Evolutionary conservation across 192 early-diverging fungal genomes (phyloP), one percentile per base, ranked within the genome.

Genomic region (Endogone sp.): DNA sequence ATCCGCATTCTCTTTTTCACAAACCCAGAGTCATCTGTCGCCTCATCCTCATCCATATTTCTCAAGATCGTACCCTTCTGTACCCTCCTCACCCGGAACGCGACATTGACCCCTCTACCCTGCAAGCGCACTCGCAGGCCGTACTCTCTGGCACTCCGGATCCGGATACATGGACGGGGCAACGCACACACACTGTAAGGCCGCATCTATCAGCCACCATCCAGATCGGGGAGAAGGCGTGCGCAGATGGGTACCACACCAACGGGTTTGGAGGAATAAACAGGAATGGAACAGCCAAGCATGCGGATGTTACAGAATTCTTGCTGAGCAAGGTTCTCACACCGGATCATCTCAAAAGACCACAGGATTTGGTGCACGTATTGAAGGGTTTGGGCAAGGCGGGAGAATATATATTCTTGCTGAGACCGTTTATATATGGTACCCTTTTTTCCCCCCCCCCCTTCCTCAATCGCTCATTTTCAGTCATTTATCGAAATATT

Each of bases 391-490:
- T 73, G 13, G 85, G 88, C 2, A 63, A 81, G 16, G 56, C 85
- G 0, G 92, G 89, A 4, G 96, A 98, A 80, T 83, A 86, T 27
- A 66, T 94, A 68, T 95, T 89, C 78, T 90, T 95, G 56, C 55
- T 96, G 25, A 81, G 95, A 54, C 97, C 97, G 20, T 66, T 98
- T 2, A 72, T 94, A 26, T 97, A 96, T 80, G 91, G 89, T 91
- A 79, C 68, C 26, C 3, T 64, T 29, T 29, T 10, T 56, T 13
- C 23, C 4, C 2, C 54, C 29, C 2, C 10, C 21, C 59, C 24
- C 8, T 60, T 22, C 22, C 59, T n/a, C n/a, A n/a, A n/a, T n/a
- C n/a, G n/a, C n/a, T n/a, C n/a, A n/a, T n/a, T n/a, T n/a, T n/a
- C n/a, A n/a, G n/a, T n/a, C n/a, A n/a, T n/a, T n/a, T n/a, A n/a